Conservation (phyloP, 2,329 filamentous ascomycete species). For the Colletotrichum filicis region DNA sequence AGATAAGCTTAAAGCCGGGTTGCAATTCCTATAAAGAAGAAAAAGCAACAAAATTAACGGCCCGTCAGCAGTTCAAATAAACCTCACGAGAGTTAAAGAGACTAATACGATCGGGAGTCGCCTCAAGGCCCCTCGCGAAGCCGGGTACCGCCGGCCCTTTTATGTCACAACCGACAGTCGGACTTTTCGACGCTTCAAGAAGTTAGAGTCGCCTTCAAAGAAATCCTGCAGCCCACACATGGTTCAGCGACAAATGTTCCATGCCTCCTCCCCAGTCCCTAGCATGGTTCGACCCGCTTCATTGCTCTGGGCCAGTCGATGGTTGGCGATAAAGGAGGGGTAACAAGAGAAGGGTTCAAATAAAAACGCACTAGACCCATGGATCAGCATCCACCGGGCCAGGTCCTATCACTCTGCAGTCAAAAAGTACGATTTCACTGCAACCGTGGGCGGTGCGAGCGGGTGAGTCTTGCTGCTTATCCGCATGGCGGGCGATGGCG, state of each 20-base stretch:
- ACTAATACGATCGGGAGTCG: not conserved
- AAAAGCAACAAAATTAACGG: not conserved
- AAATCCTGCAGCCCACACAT: constrained; percentile 11
- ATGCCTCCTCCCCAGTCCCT: not conserved
- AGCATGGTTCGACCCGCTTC: constrained; percentile 13
- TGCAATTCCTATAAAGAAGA: not conserved
- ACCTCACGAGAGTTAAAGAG: not conserved
- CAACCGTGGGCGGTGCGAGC: not conserved
- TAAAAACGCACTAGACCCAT: constrained; percentile 6
- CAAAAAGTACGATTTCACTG: not conserved
- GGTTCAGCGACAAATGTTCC: not conserved
- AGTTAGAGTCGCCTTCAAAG: not conserved
- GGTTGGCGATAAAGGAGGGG: constrained; percentile 33
- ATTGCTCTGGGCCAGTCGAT: constrained; percentile 23
- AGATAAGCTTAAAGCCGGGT: not conserved
- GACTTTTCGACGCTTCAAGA: not conserved
- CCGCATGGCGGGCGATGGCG: not conserved
- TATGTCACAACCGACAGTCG: constrained; percentile 1
- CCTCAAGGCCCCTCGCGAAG: too few relatives aligned
- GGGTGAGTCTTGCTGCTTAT: not conserved
- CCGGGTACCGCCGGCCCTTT: constrained; percentile 14
- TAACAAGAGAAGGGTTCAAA: not conserved
- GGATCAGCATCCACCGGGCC: constrained; percentile 3
- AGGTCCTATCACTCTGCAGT: not conserved
- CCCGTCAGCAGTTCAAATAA: not conserved